Base-by-base conservation (phyloP, 176 grass and related monocot species). In the Eragrostis curvula region DNA sequence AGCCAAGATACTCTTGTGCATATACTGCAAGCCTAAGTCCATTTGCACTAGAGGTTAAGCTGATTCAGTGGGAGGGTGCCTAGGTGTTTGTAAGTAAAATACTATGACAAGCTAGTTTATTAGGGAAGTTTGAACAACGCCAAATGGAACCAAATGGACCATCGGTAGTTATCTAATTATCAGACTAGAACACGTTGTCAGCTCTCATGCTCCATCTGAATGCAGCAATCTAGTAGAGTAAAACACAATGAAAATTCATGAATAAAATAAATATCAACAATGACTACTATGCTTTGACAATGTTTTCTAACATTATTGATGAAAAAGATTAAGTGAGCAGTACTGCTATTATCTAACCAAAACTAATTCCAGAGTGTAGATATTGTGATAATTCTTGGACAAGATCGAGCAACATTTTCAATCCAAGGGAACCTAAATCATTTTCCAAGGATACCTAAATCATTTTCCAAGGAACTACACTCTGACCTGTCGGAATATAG, bases 71-170 rank as follows among this genome's bases (percentile, higher is more conserved):
- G 5, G 13, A 41, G 8, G 20, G 36, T 41, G 11, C 23, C 9
- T 7, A 6, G 5, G 30, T 20, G 55, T 1, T 44, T 56, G 11
- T 56, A 49, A 50, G 18, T 42, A 82, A 82, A 82, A 42, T 17
- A 0, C 24, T 60, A 25, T 13, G 17, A 36, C 23, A 77, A 82
- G 29, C 55, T 61, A 46, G 28, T 29, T 50, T 73, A 50, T 25
- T 47, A 23, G 12, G 41, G 42, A 82, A 82, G 28, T 18, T 73
- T 24, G 23, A 57, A 30, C 17, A 24, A 69, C 14, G 64, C 12
- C 41, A 27, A 77, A 23, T 62, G 23, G 43, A 84, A 52, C 24
- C 29, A 24, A 79, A 71, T 39, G 55, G 32, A 50, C 28, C 42
- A 71, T 27, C n/a, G 21, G 16, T 20, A 85, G 45, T 66, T 27